phyloP scores from a whole-genome alignment of 2,329 filamentous ascomycete genomes.

The Fusarium mundagurra region DNA sequence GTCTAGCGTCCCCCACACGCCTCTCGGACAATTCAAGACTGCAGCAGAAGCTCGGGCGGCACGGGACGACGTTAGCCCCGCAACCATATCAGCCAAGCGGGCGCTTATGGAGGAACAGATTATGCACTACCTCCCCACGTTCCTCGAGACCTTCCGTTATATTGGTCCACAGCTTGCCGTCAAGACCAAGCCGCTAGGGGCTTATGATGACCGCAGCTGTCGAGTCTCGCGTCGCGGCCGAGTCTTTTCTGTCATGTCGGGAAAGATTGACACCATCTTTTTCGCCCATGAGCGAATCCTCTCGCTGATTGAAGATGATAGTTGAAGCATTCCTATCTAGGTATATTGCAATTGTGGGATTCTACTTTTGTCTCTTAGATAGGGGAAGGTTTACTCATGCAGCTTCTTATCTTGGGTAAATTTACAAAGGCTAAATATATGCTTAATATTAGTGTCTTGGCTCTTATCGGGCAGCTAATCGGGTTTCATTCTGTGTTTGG shows the following conservation, averaged over 20 bases:
- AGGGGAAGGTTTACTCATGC: background rate
- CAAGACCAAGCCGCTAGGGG: background rate
- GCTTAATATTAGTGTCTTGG: background rate
- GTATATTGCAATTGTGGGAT: background rate
- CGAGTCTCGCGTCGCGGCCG: background rate
- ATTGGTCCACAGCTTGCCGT: conserved; percentile 1
- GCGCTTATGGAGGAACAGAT: conserved; percentile 1
- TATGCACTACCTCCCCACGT: background rate
- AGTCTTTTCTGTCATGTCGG: conserved; percentile 1
- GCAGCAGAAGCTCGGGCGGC: background rate
- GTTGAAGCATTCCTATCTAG: background rate
- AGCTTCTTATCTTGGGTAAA: background rate
- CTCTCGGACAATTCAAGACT: background rate
- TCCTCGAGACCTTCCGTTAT: background rate
- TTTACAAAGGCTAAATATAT: background rate
- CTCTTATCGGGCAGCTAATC: background rate
- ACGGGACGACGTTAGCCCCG: background rate
- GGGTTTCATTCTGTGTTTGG: background rate
- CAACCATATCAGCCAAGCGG: background rate
- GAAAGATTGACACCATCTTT: conserved; percentile 10
- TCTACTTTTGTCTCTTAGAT: background rate
- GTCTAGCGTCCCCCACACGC: conserved; percentile 9
- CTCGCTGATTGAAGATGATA: background rate
- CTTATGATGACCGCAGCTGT: conserved; percentile 5
- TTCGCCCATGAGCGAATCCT: background rate